Percentiles rank a stretch among this genome's conserved stretches.
phyloP scores from a whole-genome alignment of 352 stramenopile genomes.

The Globisporangium canariense region DNA sequence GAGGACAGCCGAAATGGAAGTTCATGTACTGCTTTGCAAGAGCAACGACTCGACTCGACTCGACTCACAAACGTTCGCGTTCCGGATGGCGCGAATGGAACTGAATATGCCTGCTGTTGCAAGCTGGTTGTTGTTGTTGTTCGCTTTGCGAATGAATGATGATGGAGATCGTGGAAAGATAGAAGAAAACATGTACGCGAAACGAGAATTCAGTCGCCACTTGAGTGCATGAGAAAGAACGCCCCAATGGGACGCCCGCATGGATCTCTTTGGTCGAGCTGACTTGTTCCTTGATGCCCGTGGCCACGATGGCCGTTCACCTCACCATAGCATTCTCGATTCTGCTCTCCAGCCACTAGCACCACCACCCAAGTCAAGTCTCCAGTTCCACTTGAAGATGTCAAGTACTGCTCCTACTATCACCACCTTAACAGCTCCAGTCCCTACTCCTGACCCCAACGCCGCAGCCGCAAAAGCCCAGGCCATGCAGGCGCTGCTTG shows the following conservation, averaged over 20 bases:
- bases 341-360: background rate
- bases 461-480: background rate
- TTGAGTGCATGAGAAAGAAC: too few relatives aligned
- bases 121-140: too few relatives aligned
- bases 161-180: too few relatives aligned
- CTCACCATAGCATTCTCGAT: background rate
- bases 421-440: background rate
- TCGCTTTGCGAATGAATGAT: too few relatives aligned
- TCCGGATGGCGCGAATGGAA: background rate
- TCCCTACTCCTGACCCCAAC: background rate
- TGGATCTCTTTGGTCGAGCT: background rate
- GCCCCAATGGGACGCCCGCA: too few relatives aligned
- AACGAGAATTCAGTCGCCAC: too few relatives aligned
- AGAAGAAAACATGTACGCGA: too few relatives aligned
- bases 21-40: background rate
- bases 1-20: background rate
- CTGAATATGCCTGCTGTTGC: too few relatives aligned
- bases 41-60: too few relatives aligned
- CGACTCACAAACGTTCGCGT: background rate
- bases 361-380: background rate
- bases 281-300: background rate
- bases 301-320: too few relatives aligned
- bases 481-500: slow-evolving; percentile 4
- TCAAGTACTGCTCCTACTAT: background rate
- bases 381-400: background rate